phyloP scores from a whole-genome alignment of 1,284 basidiomycete species.

The Sanghuangporus weigelae region DNA sequence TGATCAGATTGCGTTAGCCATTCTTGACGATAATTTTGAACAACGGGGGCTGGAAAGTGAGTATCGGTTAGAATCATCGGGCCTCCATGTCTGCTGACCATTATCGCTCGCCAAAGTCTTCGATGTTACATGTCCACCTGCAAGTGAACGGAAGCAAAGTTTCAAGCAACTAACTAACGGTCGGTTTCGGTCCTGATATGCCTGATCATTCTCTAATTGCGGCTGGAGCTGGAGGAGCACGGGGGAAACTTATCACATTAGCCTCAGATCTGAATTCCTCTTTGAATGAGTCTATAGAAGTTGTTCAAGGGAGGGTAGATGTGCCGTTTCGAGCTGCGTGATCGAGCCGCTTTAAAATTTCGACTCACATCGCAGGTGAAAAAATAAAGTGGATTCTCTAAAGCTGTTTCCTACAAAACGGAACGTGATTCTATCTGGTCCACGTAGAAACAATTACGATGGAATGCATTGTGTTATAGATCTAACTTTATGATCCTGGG shows the following conservation, averaged over 20 bases:
- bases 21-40: slow-evolving; percentile 67
- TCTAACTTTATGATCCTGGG: too few species aligned
- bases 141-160: slow-evolving; percentile 45
- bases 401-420: not conserved
- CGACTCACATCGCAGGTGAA: too few species aligned
- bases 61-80: slow-evolving; percentile 1
- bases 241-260: slow-evolving; percentile 44
- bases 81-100: not conserved
- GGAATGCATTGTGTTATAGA: not conserved
- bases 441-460: not conserved
- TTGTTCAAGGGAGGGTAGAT: slow-evolving; percentile 52
- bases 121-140: slow-evolving; percentile 62
- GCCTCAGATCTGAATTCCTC: slow-evolving; percentile 34
- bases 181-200: slow-evolving; percentile 59
- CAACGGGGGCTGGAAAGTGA: slow-evolving; percentile 65
- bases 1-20: slow-evolving; percentile 37
- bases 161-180: slow-evolving; percentile 44
- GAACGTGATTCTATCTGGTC: too few species aligned
- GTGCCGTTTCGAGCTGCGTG: slow-evolving; percentile 56
- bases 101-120: slow-evolving; percentile 46
- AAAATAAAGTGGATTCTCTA: not conserved
- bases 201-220: slow-evolving; percentile 61
- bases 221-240: slow-evolving; percentile 59
- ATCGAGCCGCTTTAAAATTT: slow-evolving; percentile 34
- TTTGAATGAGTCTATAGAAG: slow-evolving; percentile 44